Percentiles rank a stretch among this genome's conserved stretches.
Conservation (phyloP, 192 early-diverging fungal genomes). For the Entophlyctis helioformis region DNA sequence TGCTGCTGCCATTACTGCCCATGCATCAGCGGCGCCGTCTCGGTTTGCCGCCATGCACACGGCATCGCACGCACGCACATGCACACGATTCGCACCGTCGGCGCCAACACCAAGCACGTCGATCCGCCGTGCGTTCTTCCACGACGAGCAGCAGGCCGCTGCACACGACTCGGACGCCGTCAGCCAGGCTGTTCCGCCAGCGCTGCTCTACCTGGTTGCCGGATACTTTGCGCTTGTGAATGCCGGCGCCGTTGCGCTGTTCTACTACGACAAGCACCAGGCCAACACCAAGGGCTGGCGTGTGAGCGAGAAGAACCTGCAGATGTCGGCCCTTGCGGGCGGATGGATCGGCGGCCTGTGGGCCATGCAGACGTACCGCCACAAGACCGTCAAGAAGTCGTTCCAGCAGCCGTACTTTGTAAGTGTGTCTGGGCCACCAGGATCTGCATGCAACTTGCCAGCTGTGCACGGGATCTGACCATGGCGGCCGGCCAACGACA, state of each 20-base stretch:
- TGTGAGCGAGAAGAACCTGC: conserved; percentile 31
- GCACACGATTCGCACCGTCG: too few relatives aligned
- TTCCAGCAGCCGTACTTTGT: conserved; percentile 29
- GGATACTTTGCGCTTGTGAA: conserved; percentile 28
- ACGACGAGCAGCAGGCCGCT: too few relatives aligned
- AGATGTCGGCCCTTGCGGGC: conserved; percentile 33
- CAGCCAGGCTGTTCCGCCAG: too few relatives aligned
- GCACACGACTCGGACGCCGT: too few relatives aligned
- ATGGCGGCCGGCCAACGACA: not conserved
- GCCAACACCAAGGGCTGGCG: conserved; percentile 35
- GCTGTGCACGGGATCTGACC: not conserved
- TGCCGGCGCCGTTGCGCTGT: conserved; percentile 22
- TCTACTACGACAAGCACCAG: conserved; percentile 44
- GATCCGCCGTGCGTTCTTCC: too few relatives aligned
- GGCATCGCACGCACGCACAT: too few relatives aligned
- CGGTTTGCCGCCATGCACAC: too few relatives aligned
- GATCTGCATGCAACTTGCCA: not conserved
- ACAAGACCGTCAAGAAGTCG: conserved; percentile 40
- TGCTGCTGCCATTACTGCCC: too few relatives aligned
- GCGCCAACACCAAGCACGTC: too few relatives aligned
- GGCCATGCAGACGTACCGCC: conserved; percentile 37
- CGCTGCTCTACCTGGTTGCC: conserved; percentile 10
- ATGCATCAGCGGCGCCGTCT: too few relatives aligned
- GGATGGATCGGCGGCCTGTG: conserved; percentile 39
- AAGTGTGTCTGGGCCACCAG: not conserved